Evolutionary conservation across 2,329 filamentous ascomycete genomes (phyloP).

Genomic region (Colletotrichum costaricense): DNA sequence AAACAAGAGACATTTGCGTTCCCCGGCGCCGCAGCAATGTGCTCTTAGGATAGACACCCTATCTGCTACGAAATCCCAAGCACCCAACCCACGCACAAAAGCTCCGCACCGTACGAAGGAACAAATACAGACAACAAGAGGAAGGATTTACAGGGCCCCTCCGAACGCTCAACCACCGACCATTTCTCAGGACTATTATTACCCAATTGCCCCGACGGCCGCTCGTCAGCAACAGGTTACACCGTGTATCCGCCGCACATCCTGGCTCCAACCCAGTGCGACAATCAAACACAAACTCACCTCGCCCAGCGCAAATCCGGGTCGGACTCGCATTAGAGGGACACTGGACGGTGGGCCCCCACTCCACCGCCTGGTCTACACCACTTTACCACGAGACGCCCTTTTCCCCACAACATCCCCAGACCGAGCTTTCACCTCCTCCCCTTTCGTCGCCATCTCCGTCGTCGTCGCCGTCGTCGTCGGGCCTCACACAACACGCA

Average conservation of each 20-base stretch:
- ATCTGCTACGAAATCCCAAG: conserved; percentile 10
- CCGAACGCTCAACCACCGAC: conserved; percentile 6
- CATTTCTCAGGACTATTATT: neutral
- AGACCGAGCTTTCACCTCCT: conserved; percentile 37
- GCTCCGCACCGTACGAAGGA: conserved; percentile 7
- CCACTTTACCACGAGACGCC: conserved; percentile 35
- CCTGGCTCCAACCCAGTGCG: conserved; percentile 29
- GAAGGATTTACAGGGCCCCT: conserved; percentile 10
- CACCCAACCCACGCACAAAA: neutral
- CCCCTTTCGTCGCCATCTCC: conserved; percentile 32
- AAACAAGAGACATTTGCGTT: conserved; percentile 19
- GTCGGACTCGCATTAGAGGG: conserved; percentile 34
- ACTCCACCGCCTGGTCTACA: conserved; percentile 35
- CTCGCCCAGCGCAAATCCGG: conserved; percentile 10
- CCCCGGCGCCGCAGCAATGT: conserved; percentile 19
- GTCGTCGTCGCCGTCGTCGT: conserved; percentile 21
- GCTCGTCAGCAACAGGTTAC: conserved; percentile 26
- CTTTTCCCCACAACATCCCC: conserved; percentile 37
- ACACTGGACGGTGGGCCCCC: conserved; percentile 34
- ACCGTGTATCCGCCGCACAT: conserved; percentile 32
- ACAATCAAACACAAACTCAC: neutral
- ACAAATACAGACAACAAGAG: conserved; percentile 1
- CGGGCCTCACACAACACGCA: conserved; percentile 12
- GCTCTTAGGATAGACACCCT: conserved; percentile 15
- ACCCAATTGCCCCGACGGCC: conserved; percentile 30